These are phyloP conservation scores for Pythium oligandrum DNA, from an alignment of 352 stramenopile species.

Conservation along the genomic window DNA sequence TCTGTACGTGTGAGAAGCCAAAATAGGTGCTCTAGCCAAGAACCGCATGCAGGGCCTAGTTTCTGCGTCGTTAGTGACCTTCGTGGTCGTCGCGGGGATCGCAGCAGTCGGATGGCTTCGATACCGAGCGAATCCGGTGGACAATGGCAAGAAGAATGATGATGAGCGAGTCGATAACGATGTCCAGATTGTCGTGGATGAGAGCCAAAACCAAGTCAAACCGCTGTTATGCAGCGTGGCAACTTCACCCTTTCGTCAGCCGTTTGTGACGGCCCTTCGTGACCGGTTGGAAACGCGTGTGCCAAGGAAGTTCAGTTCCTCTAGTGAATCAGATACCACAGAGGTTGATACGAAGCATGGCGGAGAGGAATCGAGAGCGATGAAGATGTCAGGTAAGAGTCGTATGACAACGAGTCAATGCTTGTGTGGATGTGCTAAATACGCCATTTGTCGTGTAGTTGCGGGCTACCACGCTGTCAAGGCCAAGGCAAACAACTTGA, in stretches of 20 bases:
- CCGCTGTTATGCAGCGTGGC: no score
- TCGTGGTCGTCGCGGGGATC: slow-evolving; percentile 23
- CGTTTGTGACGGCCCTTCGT: slow-evolving; percentile 13
- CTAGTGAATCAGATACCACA: no score
- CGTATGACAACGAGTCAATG: not conserved
- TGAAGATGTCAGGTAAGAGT: not conserved
- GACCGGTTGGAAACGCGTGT: slow-evolving; percentile 19
- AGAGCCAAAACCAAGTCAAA: slow-evolving; percentile 6
- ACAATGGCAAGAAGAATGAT: slow-evolving; percentile 28
- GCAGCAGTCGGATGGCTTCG: slow-evolving; percentile 22
- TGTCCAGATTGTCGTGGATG: slow-evolving; percentile 48
- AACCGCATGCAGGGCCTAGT: slow-evolving; percentile 14
- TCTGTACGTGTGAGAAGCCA: not conserved
- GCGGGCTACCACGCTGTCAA: not conserved
- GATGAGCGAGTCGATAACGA: slow-evolving; percentile 16
- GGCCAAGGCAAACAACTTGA: slow-evolving; percentile 52
- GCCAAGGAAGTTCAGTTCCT: not conserved
- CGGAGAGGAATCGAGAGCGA: not conserved
- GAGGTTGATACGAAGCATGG: no score
- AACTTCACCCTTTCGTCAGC: no score
- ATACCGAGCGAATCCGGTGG: slow-evolving; percentile 9
- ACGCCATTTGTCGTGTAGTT: no score
- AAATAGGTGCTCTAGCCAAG: slow-evolving; percentile 2
- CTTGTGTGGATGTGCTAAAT: no score
- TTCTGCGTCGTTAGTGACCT: slow-evolving; percentile 20